A percentile compares a stretch with the other conserved stretches of the same genome.
Conservation (phyloP, 345 rosid species). For the Lumnitzera racemosa region DNA sequence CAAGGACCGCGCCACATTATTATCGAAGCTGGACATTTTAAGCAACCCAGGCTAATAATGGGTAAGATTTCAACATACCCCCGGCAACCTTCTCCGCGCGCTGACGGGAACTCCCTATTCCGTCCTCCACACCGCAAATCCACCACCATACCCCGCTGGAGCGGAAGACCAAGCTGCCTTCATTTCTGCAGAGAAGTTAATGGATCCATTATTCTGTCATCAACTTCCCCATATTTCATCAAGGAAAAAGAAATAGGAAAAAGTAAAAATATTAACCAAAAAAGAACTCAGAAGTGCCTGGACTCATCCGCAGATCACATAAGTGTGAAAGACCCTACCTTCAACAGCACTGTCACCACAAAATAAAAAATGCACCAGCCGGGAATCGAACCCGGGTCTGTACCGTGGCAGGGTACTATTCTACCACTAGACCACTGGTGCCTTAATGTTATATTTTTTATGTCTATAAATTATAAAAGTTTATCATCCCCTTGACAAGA, state of each 20-base stretch:
- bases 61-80: conserved; percentile 14
- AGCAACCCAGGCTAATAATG: too few species aligned
- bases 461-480: too few species aligned
- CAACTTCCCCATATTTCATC: conserved; percentile 10
- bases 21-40: too few species aligned
- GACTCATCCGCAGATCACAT: conserved; percentile 4
- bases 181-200: conserved; percentile 19
- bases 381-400: conserved; percentile 24
- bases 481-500: too few species aligned
- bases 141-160: too few species aligned
- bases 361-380: neutral
- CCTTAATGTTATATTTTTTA: too few species aligned
- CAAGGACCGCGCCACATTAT: too few species aligned
- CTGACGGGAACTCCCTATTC: conserved; percentile 6
- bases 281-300: conserved; percentile 12
- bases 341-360: too few species aligned
- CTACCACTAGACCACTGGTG: conserved; percentile 89
- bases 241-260: too few species aligned
- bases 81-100: conserved; percentile 1
- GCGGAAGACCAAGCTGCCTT: neutral
- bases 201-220: conserved; percentile 13
- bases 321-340: too few species aligned
- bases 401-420: conserved; percentile 80
- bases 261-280: conserved; percentile 10
- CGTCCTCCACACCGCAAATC: too few species aligned